Conservation (phyloP, 2,329 filamentous ascomycete species). For the Sporothrix pallida region DNA sequence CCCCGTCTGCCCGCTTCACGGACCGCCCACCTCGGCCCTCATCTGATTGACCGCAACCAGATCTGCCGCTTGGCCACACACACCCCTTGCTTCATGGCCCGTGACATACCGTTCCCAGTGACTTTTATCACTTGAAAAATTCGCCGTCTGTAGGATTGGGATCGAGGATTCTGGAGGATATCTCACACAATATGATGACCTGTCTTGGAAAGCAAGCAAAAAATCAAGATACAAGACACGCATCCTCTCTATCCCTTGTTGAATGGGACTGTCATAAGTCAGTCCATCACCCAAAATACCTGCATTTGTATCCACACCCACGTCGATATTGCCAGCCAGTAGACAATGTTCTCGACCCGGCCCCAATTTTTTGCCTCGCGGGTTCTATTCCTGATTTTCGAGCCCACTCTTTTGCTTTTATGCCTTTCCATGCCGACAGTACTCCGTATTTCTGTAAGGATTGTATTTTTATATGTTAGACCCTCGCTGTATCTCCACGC, state of each 20-base stretch:
- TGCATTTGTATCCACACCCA: neutral
- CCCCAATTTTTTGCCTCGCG: neutral
- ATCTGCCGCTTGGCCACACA: constrained; percentile 20
- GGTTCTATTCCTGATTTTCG: constrained; percentile 21
- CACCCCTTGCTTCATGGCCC: constrained; percentile 9
- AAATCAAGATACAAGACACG: neutral
- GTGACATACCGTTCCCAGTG: neutral
- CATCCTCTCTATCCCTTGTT: neutral
- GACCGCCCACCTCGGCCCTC: neutral
- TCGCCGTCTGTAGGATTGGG: neutral
- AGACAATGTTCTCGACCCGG: neutral
- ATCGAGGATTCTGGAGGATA: neutral
- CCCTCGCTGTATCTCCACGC: neutral
- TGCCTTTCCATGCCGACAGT: neutral
- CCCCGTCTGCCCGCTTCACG: neutral
- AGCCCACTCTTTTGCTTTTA: neutral
- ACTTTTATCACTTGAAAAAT: neutral
- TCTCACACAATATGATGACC: neutral
- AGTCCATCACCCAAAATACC: neutral
- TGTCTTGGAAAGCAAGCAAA: constrained; percentile 1
- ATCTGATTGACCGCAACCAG: constrained; percentile 15
- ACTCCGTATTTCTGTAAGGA: neutral
- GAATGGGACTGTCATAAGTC: neutral
- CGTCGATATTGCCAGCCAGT: neutral
- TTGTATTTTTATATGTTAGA: neutral